Evolutionary conservation across 2,329 filamentous ascomycete species (phyloP), one percentile per base, ranked within the genome.

Genomic region (Cercospora nicotianae): DNA sequence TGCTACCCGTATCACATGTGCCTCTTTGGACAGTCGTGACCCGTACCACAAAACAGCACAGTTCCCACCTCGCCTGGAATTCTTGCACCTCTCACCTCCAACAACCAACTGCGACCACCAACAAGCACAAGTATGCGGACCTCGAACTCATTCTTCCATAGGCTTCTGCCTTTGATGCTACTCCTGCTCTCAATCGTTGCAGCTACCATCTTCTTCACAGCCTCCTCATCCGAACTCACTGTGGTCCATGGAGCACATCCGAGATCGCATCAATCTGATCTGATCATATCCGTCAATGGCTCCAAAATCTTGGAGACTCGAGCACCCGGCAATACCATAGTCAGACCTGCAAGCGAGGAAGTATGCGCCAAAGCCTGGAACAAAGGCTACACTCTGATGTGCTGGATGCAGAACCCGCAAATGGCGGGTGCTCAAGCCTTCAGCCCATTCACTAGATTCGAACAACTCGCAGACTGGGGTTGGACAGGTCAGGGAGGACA

Each of bases 311-410:
- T 60, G 7, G 18, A 39, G 30, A 7, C 31, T 13, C 58, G 58
- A 18, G 33, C n/a, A n/a, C n/a, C n/a, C n/a, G n/a, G n/a, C n/a
- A n/a, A n/a, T n/a, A n/a, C n/a, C n/a, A n/a, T n/a, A 7, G 23
- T 63, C 33, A 5, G 59, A 16, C 60, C 65, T 2, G 65, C 65
- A 3, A 59, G 26, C 10, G 12, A 20, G 2, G 59, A 30, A 16
- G 59, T 10, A 3, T 66, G 59, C 33, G 9, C 23, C 5, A 58
- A 59, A 16, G 59, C 65, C 6, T 28, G 33, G 9, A n/a, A 39
- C 18, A 68, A 68, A 31, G 66, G 66, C 58, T 16, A 48, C 23
- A 39, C n/a, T 23, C 62, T 68, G 5, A 60, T 65, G 31, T 68
- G 62, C 57, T 68, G 58, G 28, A 61, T 68, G 57, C 45, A 48